A percentile compares a stretch with the other conserved stretches of the same genome.
phyloP scores from a whole-genome alignment of 768 basidiomycete genomes.

The Mycena pura region DNA sequence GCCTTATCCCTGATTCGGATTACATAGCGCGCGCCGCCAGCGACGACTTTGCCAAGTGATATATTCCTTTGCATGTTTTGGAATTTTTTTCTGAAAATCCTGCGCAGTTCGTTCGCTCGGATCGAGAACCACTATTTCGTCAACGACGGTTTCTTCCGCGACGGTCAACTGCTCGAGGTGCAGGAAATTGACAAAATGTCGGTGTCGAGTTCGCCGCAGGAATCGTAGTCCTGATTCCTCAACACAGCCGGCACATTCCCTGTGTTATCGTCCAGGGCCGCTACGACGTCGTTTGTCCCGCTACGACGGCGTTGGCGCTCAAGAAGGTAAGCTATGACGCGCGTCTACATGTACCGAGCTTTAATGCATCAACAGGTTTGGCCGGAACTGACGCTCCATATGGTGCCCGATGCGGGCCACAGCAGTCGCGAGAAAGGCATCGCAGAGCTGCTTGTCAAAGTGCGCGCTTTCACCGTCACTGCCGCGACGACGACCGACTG shows the following conservation, averaged over 20 bases:
- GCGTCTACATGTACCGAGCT: not conserved
- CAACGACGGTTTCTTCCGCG: constrained; percentile 85
- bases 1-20: constrained; percentile 70
- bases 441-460: constrained; percentile 74
- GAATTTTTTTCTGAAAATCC: not conserved
- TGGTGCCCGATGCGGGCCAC: constrained; percentile 89
- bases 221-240: not conserved
- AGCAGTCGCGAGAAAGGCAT: constrained; percentile 79
- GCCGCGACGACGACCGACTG: not conserved
- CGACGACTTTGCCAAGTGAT: constrained; percentile 79
- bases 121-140: constrained; percentile 95
- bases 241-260: constrained; percentile 82
- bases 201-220: constrained; percentile 24
- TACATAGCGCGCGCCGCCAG: constrained; percentile 72
- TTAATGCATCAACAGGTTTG: constrained; percentile 51
- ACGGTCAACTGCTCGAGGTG: constrained; percentile 84
- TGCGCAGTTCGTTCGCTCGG: constrained; percentile 75
- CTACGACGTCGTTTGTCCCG: constrained; percentile 89
- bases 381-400: constrained; percentile 77
- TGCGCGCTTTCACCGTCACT: constrained; percentile 33
- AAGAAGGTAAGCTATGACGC: constrained; percentile 60
- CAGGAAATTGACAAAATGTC: constrained; percentile 92
- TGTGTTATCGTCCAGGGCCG: constrained; percentile 83
- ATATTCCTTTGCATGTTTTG: not conserved
- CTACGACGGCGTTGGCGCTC: constrained; percentile 80